phyloP scores from a whole-genome alignment of 2,329 filamentous ascomycete species.

The Sclerotinia minor region DNA sequence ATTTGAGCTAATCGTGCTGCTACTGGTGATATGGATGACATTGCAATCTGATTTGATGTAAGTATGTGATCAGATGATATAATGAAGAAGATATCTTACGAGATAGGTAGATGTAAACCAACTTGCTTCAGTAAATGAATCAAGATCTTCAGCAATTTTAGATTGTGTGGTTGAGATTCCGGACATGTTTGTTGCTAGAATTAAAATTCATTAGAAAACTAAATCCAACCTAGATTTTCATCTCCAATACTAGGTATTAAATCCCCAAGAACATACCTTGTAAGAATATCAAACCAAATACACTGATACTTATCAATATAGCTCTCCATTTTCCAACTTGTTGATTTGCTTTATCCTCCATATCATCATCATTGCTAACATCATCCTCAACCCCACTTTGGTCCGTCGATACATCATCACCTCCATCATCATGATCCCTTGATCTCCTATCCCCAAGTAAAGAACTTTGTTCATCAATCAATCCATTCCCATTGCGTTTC shows the following conservation, averaged over 20 bases:
- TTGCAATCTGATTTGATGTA: slow-evolving; percentile 48
- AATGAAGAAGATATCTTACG: slow-evolving; percentile 41
- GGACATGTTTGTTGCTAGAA: slow-evolving; percentile 63
- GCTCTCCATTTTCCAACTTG: slow-evolving; percentile 41
- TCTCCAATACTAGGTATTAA: neutral
- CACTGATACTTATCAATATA: slow-evolving; percentile 52
- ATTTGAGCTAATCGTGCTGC: slow-evolving; percentile 71
- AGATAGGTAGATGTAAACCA: slow-evolving; percentile 84
- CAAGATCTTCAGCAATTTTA: slow-evolving; percentile 70
- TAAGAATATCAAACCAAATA: slow-evolving; percentile 59
- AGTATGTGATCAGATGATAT: slow-evolving; percentile 14
- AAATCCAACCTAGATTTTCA: slow-evolving; percentile 13
- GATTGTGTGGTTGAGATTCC: slow-evolving; percentile 81
- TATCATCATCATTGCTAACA: slow-evolving; percentile 31
- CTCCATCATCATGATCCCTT: slow-evolving; percentile 2
- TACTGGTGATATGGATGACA: slow-evolving; percentile 63
- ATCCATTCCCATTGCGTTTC: slow-evolving; percentile 5
- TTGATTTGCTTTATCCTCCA: slow-evolving; percentile 41
- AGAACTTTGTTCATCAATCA: slow-evolving; percentile 31
- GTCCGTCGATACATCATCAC: slow-evolving; percentile 18
- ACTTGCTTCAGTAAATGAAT: slow-evolving; percentile 69
- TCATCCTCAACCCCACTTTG: slow-evolving; percentile 1
- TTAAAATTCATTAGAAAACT: neutral
- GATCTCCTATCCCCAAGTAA: slow-evolving; percentile 29
- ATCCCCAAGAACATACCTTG: slow-evolving; percentile 48